These are phyloP conservation scores for Solanum boliviense DNA, from an alignment of 257 asterid genomes.

Conservation along the genomic window DNA sequence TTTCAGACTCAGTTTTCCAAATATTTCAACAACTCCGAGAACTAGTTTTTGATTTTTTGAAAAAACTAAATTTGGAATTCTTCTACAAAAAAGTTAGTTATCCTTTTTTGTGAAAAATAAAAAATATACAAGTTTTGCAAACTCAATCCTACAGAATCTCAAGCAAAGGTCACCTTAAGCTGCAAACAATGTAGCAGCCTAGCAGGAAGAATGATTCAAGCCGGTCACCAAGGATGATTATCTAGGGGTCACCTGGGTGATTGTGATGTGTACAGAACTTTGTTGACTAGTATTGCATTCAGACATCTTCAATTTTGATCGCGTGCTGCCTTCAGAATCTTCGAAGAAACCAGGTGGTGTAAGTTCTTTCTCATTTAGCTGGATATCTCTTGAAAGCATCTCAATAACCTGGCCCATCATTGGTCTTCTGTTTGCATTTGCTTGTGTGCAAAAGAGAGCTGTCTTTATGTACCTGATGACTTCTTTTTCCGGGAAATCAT, in stretches of 20 bases:
- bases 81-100: neutral
- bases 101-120: neutral
- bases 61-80: neutral
- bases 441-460: constrained; percentile 85
- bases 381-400: constrained; percentile 69
- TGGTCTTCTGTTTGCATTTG: constrained; percentile 77
- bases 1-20: neutral
- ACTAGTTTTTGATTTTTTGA: neutral
- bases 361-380: constrained; percentile 62
- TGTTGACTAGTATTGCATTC: constrained; percentile 45
- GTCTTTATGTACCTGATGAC: constrained; percentile 64
- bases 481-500: constrained; percentile 43
- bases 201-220: neutral
- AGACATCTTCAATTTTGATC: constrained; percentile 34
- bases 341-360: constrained; percentile 72
- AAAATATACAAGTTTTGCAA: neutral
- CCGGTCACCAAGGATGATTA: constrained; percentile 14
- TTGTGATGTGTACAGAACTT: constrained; percentile 41
- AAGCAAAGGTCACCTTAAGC: neutral
- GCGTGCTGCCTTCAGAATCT: constrained; percentile 26
- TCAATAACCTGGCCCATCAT: constrained; percentile 71
- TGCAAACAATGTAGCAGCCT: neutral
- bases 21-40: neutral
- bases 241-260: constrained; percentile 62
- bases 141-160: neutral